Evolutionary conservation across 208 protist genomes (phyloP).

Genomic region (Phytomonas serpens): DNA sequence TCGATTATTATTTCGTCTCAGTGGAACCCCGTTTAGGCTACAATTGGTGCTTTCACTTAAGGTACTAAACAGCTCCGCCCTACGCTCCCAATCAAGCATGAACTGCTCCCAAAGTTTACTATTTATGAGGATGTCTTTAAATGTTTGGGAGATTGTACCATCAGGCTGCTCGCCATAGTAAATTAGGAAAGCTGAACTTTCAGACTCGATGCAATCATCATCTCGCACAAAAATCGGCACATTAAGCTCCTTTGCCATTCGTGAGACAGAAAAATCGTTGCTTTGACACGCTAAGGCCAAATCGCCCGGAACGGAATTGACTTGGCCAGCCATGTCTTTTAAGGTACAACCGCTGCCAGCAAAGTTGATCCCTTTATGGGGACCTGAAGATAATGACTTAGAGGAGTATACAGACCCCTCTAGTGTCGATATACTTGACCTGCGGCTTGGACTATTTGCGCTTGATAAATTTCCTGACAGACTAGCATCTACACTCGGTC

Average conservation of each 20-base stretch:
- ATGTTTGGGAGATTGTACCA: neutral
- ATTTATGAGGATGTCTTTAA: neutral
- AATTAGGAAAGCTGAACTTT: neutral
- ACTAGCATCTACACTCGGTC: neutral
- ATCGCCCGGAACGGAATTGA: neutral
- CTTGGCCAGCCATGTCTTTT: neutral
- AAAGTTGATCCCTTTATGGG: neutral
- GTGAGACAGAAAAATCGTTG: neutral
- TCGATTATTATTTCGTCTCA: neutral
- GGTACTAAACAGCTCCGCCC: neutral
- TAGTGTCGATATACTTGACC: neutral
- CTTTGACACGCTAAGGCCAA: neutral
- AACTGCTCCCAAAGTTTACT: constrained; percentile 2
- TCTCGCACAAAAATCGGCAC: neutral
- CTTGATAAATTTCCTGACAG: neutral
- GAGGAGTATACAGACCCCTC: neutral
- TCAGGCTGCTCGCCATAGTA: neutral
- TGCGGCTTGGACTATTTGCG: neutral
- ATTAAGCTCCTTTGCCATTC: neutral
- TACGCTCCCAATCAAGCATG: neutral
- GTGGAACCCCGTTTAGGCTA: neutral
- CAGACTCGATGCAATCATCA: neutral
- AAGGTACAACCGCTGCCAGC: neutral
- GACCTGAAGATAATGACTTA: neutral
- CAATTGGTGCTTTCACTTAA: constrained; percentile 2